These are phyloP conservation scores for Russula ochroleuca DNA, from an alignment of 768 basidiomycete species.

Conservation along the genomic window DNA sequence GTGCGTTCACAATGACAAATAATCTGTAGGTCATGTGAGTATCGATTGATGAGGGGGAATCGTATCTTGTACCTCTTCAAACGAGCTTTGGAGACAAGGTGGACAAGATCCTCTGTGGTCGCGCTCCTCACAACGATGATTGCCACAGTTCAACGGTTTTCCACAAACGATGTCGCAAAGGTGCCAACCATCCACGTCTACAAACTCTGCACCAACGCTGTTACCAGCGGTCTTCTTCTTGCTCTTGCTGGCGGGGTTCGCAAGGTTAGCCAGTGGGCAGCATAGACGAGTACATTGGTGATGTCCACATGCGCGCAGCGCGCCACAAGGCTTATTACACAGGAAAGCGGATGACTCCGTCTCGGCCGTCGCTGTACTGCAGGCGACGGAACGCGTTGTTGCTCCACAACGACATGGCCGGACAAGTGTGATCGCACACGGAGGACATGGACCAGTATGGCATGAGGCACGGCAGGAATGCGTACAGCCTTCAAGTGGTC, in stretches of 20 bases:
- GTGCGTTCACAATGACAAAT: conserved; percentile 85
- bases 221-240: conserved; percentile 49
- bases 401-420: conserved; percentile 86
- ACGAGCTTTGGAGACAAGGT: conserved; percentile 81
- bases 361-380: conserved; percentile 44
- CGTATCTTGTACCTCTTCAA: conserved; percentile 68
- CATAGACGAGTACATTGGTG: conserved; percentile 84
- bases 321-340: conserved; percentile 77
- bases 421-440: conserved; percentile 64
- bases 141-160: conserved; percentile 66
- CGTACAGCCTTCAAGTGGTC: conserved; percentile 57
- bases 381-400: conserved; percentile 52
- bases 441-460: conserved; percentile 76
- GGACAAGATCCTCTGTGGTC: conserved; percentile 85
- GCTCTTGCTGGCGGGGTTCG: conserved; percentile 46
- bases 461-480: conserved; percentile 71
- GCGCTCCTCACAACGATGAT: conserved; percentile 69
- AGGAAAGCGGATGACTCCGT: conserved; percentile 49
- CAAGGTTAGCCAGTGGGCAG: conserved; percentile 78
- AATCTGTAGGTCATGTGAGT: conserved; percentile 41
- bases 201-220: conserved; percentile 40
- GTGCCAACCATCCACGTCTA: conserved; percentile 66
- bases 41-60: not conserved
- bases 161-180: conserved; percentile 81
- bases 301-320: conserved; percentile 74